Conservation (phyloP, 1,284 basidiomycete genomes). For the Irpex rosettiformis region DNA sequence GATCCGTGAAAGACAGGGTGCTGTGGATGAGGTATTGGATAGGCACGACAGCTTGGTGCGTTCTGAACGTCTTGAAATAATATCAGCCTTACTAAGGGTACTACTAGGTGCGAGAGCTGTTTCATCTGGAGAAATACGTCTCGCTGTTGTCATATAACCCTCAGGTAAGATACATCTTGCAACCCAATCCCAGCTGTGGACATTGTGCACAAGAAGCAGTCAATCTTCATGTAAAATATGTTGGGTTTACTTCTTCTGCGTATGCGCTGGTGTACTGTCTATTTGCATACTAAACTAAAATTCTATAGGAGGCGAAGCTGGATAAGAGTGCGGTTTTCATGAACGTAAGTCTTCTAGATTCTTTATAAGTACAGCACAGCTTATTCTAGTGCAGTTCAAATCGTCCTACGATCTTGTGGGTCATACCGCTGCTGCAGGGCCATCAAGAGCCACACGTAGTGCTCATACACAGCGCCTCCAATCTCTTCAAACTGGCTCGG, state of each 20-base stretch:
- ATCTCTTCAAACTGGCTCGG: conserved; percentile 16
- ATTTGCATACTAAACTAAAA: background rate
- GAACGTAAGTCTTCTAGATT: conserved; percentile 46
- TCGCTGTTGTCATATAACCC: conserved; percentile 76
- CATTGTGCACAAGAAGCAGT: background rate
- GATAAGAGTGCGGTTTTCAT: conserved; percentile 74
- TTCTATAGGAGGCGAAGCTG: conserved; percentile 59
- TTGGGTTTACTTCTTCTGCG: background rate
- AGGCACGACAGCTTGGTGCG: conserved; percentile 74
- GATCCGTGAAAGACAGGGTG: conserved; percentile 53
- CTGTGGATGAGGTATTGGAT: conserved; percentile 59
- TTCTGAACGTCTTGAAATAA: background rate
- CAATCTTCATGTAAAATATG: background rate
- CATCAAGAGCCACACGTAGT: conserved; percentile 62
- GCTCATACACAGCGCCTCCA: conserved; percentile 46
- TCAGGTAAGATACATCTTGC: conserved; percentile 38
- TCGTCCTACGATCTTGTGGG: conserved; percentile 58
- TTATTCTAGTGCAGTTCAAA: conserved; percentile 51
- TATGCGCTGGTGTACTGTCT: background rate
- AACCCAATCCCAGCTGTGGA: background rate
- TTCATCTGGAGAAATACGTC: conserved; percentile 80
- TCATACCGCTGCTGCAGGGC: conserved; percentile 40
- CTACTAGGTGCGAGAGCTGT: conserved; percentile 74
- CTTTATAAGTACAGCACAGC: background rate
- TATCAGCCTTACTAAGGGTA: background rate